Conservation (phyloP, 345 rosid genomes). For the Salix viminalis region DNA sequence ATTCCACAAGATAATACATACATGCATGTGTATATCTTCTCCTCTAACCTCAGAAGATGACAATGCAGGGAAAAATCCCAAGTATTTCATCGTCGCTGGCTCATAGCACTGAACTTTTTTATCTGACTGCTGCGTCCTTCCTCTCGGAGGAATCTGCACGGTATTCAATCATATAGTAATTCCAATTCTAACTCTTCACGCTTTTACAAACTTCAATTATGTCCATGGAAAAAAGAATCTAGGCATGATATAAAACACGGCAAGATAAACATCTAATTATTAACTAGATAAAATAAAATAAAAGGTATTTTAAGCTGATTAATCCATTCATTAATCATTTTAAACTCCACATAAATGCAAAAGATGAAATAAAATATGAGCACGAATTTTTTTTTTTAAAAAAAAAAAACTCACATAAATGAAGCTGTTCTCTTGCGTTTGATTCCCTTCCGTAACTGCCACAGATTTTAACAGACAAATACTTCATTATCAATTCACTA, state of each 20-base stretch:
- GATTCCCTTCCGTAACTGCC: constrained; percentile 73
- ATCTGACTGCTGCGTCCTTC: constrained; percentile 76
- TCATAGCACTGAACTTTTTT: constrained; percentile 92
- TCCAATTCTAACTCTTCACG: not conserved
- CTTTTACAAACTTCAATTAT: not conserved
- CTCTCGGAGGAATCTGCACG: constrained; percentile 84
- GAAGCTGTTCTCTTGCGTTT: constrained; percentile 75
- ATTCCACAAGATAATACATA: not conserved
- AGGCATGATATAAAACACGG: not conserved
- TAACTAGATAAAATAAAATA: too few species aligned
- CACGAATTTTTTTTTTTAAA: not conserved
- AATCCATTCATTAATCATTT: not conserved
- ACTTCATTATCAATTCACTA: not conserved
- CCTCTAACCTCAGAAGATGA: constrained; percentile 66
- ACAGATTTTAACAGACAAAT: constrained; percentile 7
- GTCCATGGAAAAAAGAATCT: not conserved
- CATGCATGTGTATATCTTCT: not conserved
- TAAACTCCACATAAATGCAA: not conserved
- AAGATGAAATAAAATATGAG: not conserved
- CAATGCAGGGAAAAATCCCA: constrained; percentile 79
- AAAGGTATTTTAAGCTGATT: too few species aligned
- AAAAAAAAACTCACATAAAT: constrained; percentile 67
- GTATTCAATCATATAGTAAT: not conserved
- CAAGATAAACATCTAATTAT: not conserved
- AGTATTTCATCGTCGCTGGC: constrained; percentile 96